Percentiles rank a stretch among this genome's conserved stretches.
These are phyloP conservation scores for Trypanosoma avium DNA, from an alignment of 208 protist species.

Conservation along the genomic window DNA sequence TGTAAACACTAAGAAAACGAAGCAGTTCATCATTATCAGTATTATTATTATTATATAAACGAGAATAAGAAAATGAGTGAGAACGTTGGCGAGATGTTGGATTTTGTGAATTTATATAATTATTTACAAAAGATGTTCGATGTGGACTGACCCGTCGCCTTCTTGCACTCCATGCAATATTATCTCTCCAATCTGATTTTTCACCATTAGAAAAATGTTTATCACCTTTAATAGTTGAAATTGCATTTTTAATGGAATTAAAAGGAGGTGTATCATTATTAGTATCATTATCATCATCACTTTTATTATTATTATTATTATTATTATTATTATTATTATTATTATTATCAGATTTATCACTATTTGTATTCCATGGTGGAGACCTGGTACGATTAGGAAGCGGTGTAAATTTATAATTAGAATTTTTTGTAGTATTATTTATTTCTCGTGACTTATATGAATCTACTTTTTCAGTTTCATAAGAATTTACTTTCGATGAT, in stretches of 20 bases:
- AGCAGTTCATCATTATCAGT: slow-evolving; percentile 6
- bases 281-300: not conserved
- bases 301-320: too few species aligned
- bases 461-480: too few species aligned
- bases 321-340: too few species aligned
- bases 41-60: not conserved
- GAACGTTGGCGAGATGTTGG: not conserved
- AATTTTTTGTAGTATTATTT: too few species aligned
- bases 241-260: not conserved
- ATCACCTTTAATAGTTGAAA: not conserved
- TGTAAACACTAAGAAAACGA: slow-evolving; percentile 22
- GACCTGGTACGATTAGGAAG: too few species aligned
- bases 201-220: not conserved
- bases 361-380: too few species aligned
- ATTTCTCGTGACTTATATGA: too few species aligned
- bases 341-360: too few species aligned
- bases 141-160: slow-evolving; percentile 5
- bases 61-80: not conserved
- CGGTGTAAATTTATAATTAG: too few species aligned
- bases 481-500: too few species aligned
- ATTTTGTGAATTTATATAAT: too few species aligned
- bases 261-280: not conserved
- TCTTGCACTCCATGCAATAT: slow-evolving; percentile 1
- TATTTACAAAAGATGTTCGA: not conserved
- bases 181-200: slow-evolving; percentile 1